Conservation (phyloP, 768 basidiomycete species). For the Tricholomella constricta region DNA sequence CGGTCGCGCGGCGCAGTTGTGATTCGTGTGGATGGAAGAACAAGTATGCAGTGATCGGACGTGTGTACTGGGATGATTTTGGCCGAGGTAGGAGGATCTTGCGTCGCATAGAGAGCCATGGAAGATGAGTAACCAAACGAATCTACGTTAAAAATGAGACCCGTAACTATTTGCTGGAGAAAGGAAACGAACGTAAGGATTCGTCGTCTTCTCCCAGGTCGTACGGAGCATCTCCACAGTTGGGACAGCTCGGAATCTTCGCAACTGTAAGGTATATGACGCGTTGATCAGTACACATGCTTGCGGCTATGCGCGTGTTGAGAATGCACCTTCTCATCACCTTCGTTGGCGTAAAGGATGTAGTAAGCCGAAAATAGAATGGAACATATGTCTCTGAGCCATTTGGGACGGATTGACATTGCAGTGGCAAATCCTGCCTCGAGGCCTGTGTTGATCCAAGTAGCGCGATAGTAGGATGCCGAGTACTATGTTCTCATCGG, state of each 20-base stretch:
- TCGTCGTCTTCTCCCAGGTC: slow-evolving; percentile 96
- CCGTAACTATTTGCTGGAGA: not conserved
- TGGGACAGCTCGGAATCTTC: slow-evolving; percentile 88
- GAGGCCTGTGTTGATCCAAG: slow-evolving; percentile 92
- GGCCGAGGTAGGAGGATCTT: slow-evolving; percentile 87
- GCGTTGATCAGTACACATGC: not conserved
- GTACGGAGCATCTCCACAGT: slow-evolving; percentile 95
- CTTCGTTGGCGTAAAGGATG: slow-evolving; percentile 82
- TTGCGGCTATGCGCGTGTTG: not conserved
- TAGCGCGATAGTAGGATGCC: slow-evolving; percentile 91
- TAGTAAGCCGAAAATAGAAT: slow-evolving; percentile 89
- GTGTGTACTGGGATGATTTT: slow-evolving; percentile 67
- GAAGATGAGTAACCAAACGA: slow-evolving; percentile 62
- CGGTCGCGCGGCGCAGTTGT: slow-evolving; percentile 65
- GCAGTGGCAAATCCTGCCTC: slow-evolving; percentile 98
- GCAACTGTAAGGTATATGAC: slow-evolving; percentile 56
- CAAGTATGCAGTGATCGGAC: slow-evolving; percentile 81
- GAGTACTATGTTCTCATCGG: slow-evolving; percentile 62
- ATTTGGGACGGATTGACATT: slow-evolving; percentile 88
- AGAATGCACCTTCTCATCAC: slow-evolving; percentile 83
- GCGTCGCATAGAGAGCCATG: slow-evolving; percentile 62
- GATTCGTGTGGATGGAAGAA: slow-evolving; percentile 75
- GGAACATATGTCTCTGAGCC: slow-evolving; percentile 87
- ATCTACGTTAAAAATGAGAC: slow-evolving; percentile 40
- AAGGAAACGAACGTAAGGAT: slow-evolving; percentile 73